These are phyloP conservation scores for Limonium bicolor DNA, from an alignment of 148 eudicot species.

Conservation along the genomic window DNA sequence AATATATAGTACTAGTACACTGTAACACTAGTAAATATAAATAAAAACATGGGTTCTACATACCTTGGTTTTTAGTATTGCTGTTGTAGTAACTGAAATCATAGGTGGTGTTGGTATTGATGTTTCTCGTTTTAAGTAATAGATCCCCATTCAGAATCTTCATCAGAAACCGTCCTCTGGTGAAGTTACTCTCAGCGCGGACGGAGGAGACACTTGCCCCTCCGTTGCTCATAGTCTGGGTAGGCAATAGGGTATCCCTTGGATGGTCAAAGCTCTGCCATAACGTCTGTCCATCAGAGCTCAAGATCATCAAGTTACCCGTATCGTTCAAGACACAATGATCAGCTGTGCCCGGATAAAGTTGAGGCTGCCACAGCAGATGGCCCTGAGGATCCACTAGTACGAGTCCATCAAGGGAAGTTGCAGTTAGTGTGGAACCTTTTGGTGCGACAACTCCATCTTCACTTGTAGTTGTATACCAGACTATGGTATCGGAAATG, in stretches of 20 bases:
- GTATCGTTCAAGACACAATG: conserved; percentile 5
- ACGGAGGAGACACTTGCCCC: not conserved
- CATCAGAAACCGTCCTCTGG: conserved; percentile 12
- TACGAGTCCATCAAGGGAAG: conserved; percentile 4
- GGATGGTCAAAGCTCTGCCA: conserved; percentile 12
- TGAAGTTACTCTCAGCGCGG: conserved; percentile 1
- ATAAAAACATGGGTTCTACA: not conserved
- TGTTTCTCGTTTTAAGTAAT: conserved; percentile 4
- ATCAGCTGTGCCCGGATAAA: not conserved
- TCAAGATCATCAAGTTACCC: conserved; percentile 2
- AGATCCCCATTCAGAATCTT: conserved; percentile 9
- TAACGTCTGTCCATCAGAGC: not conserved
- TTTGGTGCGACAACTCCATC: not conserved
- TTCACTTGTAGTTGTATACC: too few species aligned
- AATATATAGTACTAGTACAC: too few species aligned
- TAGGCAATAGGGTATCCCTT: conserved; percentile 13
- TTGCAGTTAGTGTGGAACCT: conserved; percentile 5
- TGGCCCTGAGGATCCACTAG: conserved; percentile 9
- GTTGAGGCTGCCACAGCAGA: conserved; percentile 4
- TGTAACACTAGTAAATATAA: too few species aligned
- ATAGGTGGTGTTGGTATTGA: not conserved
- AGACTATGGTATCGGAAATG: conserved; percentile 13
- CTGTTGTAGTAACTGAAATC: not conserved
- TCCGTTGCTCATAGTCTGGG: conserved; percentile 4
- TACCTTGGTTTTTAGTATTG: not conserved